Evolutionary conservation across 495 filamentous ascomycete genomes (phyloP).

Genomic region (Cercophora scortea): DNA sequence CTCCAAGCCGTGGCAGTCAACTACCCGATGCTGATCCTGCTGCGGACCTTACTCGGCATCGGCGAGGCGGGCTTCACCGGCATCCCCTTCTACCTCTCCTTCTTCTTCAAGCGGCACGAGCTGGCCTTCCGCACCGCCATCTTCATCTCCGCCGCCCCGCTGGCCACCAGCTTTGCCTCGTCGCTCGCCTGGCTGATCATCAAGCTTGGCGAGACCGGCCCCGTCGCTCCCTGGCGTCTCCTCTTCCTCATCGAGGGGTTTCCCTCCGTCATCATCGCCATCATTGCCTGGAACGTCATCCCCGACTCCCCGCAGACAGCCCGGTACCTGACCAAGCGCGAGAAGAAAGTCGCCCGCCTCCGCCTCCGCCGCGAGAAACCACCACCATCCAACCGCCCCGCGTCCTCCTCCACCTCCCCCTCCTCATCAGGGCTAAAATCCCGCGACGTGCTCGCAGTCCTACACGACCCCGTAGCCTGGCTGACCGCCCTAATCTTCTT

Average conservation of each 20-base stretch:
- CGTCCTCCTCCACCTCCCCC: conserved; percentile 35
- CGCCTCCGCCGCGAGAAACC: conserved; percentile 37
- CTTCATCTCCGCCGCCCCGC: conserved; percentile 75
- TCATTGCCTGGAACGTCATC: conserved; percentile 62
- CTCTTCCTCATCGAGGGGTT: conserved; percentile 84
- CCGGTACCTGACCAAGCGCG: conserved; percentile 60
- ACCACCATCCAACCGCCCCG: conserved; percentile 5
- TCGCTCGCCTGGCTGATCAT: conserved; percentile 78
- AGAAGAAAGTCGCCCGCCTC: conserved; percentile 65
- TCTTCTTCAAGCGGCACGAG: conserved; percentile 80
- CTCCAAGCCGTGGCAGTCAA: conserved; percentile 62
- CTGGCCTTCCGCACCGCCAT: conserved; percentile 72
- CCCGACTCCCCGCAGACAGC: conserved; percentile 67
- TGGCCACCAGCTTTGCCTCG: conserved; percentile 78
- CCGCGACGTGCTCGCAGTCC: conserved; percentile 19
- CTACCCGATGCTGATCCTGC: conserved; percentile 61
- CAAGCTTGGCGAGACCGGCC: conserved; percentile 44
- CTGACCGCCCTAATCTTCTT: conserved; percentile 56
- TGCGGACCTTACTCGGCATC: conserved; percentile 62
- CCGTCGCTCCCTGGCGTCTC: conserved; percentile 73
- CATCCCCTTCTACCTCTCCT: conserved; percentile 73
- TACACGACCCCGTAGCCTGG: conserved; percentile 60
- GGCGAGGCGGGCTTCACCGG: conserved; percentile 70
- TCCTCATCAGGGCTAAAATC: conserved; percentile 42
- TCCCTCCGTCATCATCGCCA: conserved; percentile 61